These are phyloP conservation scores for Cafeteria roenbergensis DNA, from an alignment of 108 stramenopile species.

Conservation along the genomic window DNA sequence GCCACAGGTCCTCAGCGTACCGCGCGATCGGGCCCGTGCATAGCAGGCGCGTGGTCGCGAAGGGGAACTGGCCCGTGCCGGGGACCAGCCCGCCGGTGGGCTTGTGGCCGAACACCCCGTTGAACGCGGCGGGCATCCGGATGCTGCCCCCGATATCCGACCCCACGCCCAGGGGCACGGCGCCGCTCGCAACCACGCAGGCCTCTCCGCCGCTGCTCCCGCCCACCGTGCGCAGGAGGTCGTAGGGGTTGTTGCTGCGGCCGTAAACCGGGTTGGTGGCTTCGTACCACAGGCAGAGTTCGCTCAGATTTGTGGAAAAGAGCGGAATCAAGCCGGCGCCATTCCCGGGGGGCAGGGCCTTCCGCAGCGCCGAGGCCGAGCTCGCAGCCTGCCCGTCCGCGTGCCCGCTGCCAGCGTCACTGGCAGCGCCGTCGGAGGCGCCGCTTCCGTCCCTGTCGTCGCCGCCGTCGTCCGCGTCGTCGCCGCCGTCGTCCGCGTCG, in stretches of 20 bases:
- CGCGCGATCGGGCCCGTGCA: background rate
- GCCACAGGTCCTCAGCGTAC: constrained; percentile 7
- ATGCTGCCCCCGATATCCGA: constrained; percentile 24
- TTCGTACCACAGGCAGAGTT: constrained; percentile 23
- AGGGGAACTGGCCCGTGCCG: constrained; percentile 1
- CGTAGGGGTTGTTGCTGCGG: constrained; percentile 11
- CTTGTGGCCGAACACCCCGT: constrained; percentile 23
- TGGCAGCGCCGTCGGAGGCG: too few species aligned
- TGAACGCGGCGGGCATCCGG: constrained; percentile 21
- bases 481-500: too few species aligned
- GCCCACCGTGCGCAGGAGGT: constrained; percentile 12
- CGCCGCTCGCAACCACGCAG: constrained; percentile 3
- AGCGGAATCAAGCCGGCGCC: background rate
- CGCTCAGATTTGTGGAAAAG: constrained; percentile 6
- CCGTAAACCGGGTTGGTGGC: constrained; percentile 16
- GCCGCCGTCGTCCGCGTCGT: too few species aligned
- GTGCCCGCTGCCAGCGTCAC: too few species aligned
- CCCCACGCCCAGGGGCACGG: constrained; percentile 3
- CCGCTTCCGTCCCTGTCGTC: too few species aligned
- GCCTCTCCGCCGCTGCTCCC: constrained; percentile 21
- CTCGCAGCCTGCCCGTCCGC: too few species aligned
- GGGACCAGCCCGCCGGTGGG: constrained; percentile 20
- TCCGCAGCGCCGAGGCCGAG: too few species aligned
- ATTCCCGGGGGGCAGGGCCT: too few species aligned
- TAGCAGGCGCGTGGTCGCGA: background rate